Conservation (phyloP, 495 filamentous ascomycete species). For the Talaromyces thailandensis region DNA sequence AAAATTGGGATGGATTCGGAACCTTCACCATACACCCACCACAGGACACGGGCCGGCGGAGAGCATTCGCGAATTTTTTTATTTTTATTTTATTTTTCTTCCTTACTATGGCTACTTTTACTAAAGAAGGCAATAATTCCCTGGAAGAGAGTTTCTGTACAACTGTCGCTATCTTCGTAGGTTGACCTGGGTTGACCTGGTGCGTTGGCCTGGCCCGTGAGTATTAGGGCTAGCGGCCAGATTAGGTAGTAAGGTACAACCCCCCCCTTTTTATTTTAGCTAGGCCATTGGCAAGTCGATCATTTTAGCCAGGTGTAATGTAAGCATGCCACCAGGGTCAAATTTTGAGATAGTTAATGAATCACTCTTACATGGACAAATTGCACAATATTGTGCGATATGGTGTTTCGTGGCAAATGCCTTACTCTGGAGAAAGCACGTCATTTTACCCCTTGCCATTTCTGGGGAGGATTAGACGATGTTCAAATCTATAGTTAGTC, state of each 20-base stretch:
- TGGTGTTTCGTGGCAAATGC: neutral
- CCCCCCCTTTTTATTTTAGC: neutral
- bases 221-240: neutral
- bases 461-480: neutral
- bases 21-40: neutral
- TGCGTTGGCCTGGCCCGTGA: neutral
- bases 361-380: neutral
- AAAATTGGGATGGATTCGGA: neutral
- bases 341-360: neutral
- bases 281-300: neutral
- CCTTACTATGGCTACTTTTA: neutral
- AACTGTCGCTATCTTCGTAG: neutral
- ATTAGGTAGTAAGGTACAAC: neutral
- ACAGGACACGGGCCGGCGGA: neutral
- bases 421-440: neutral
- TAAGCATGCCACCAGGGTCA: neutral
- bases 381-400: neutral
- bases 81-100: no score
- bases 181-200: neutral
- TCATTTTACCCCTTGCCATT: conserved; percentile 2
- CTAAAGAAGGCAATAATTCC: neutral
- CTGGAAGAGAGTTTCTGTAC: neutral
- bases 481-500: neutral
- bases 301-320: neutral
- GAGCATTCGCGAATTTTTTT: neutral